A percentile compares a stretch with the other conserved stretches of the same genome.
These are phyloP conservation scores for Acacia pycnantha DNA, from an alignment of 331 rosid species.

Conservation along the genomic window DNA sequence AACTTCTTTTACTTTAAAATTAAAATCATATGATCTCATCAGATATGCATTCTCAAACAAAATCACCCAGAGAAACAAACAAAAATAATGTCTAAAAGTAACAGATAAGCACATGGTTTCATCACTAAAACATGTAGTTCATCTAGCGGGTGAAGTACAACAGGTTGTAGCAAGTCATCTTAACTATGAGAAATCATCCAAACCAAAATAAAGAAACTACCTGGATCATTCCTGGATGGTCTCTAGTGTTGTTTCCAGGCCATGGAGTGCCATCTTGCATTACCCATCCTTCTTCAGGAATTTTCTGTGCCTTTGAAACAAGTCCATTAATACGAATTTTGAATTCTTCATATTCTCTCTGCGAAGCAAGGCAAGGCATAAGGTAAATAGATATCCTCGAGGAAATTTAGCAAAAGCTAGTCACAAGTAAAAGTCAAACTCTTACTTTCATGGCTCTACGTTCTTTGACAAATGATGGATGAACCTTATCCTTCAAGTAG, in stretches of 20 bases:
- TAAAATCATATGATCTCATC: conserved; percentile 4
- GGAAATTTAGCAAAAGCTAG: background rate
- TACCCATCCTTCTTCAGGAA: conserved; percentile 98
- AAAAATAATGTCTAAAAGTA: background rate
- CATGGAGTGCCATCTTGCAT: conserved; percentile 99
- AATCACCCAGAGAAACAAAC: background rate
- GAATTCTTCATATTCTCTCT: conserved; percentile 99
- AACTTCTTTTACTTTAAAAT: background rate
- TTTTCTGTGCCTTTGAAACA: conserved; percentile 80
- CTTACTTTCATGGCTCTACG: conserved; percentile 97
- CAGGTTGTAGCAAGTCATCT: conserved; percentile 9
- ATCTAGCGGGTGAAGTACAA: conserved; percentile 8
- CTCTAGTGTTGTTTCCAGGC: conserved; percentile 98
- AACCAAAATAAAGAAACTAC: conserved; percentile 39
- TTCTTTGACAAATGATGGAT: conserved; percentile 90
- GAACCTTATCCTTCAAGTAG: conserved; percentile 95
- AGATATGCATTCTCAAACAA: background rate
- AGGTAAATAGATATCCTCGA: conserved; percentile 14
- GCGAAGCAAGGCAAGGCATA: conserved; percentile 20
- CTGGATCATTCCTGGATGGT: conserved; percentile 99
- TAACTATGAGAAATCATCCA: conserved; percentile 2
- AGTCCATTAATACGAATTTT: conserved; percentile 84
- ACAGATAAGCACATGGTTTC: background rate
- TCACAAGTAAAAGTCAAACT: background rate
- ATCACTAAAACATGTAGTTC: background rate